These are phyloP conservation scores for Dendrobium catenatum DNA, from an alignment of 106 monocot genomes.

Conservation along the genomic window DNA sequence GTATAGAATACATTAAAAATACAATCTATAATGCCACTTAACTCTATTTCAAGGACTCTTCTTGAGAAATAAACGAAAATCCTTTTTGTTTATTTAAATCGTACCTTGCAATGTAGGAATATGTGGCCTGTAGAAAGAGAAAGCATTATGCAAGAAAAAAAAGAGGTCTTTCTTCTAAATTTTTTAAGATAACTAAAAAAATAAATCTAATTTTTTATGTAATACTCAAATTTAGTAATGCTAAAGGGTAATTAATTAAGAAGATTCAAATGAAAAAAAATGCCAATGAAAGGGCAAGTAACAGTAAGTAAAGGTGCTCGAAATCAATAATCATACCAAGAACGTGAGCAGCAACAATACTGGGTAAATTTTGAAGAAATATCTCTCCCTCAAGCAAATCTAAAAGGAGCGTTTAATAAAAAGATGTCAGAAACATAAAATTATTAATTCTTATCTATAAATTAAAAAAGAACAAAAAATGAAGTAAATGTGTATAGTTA, in stretches of 20 bases:
- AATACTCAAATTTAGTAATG: background rate
- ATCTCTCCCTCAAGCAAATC: conserved; percentile 96
- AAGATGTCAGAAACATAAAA: background rate
- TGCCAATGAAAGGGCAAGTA: background rate
- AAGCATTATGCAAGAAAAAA: background rate
- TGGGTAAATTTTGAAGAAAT: conserved; percentile 98
- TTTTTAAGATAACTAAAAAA: background rate
- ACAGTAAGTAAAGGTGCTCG: background rate
- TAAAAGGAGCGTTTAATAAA: conserved; percentile 12
- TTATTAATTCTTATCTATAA: no score
- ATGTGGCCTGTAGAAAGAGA: background rate
- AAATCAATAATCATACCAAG: conserved; percentile 49
- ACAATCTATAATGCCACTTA: background rate
- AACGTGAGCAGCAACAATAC: conserved; percentile 77
- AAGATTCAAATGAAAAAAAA: background rate
- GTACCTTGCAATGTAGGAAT: no score
- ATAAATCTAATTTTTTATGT: background rate
- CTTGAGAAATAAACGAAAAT: background rate
- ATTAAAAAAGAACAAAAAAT: no score
- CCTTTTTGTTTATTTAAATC: background rate
- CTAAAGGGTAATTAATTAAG: background rate
- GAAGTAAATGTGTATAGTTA: no score
- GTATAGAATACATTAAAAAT: background rate
- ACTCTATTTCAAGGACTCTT: background rate
- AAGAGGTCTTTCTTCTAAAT: background rate